These are phyloP conservation scores for Epichloe brachyelytri DNA, from an alignment of 2,329 filamentous ascomycete genomes.

Conservation along the genomic window DNA sequence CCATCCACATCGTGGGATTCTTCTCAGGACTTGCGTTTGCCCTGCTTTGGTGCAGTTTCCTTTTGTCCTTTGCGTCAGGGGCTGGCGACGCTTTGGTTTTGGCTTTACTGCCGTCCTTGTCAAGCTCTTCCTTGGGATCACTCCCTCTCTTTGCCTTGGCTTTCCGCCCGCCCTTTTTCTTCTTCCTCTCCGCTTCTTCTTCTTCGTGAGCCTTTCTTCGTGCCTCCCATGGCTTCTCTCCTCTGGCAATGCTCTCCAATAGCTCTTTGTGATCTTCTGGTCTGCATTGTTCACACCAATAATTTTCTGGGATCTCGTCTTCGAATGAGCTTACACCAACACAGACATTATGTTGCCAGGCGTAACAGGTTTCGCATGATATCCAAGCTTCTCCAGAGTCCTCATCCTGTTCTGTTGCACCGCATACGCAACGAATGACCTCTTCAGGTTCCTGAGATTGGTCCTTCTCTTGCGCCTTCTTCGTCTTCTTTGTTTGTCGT, in stretches of 20 bases:
- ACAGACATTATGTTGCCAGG: slow-evolving; percentile 96
- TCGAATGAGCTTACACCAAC: slow-evolving; percentile 72
- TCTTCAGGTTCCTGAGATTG: slow-evolving; percentile 47
- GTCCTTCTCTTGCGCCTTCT: slow-evolving; percentile 51
- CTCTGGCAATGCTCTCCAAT: slow-evolving; percentile 61
- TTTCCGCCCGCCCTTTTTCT: slow-evolving; percentile 48
- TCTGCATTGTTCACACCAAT: slow-evolving; percentile 84
- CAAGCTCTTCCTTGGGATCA: slow-evolving; percentile 49
- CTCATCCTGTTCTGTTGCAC: slow-evolving; percentile 72
- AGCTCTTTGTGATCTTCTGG: slow-evolving; percentile 75
- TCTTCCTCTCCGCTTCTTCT: slow-evolving; percentile 45
- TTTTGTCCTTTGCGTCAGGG: slow-evolving; percentile 35
- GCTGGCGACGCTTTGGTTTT: slow-evolving; percentile 28
- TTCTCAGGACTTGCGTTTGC: slow-evolving; percentile 46
- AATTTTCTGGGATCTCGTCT: slow-evolving; percentile 67
- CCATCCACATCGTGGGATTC: slow-evolving; percentile 38
- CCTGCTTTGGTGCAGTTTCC: slow-evolving; percentile 28
- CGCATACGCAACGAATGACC: slow-evolving; percentile 87
- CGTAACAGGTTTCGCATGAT: slow-evolving; percentile 80
- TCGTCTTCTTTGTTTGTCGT: slow-evolving; percentile 35
- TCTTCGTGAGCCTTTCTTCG: slow-evolving; percentile 51
- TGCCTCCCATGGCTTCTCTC: slow-evolving; percentile 79
- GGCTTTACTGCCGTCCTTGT: slow-evolving; percentile 24
- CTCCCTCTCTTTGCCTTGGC: slow-evolving; percentile 51
- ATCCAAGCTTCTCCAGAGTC: slow-evolving; percentile 89